Conservation (phyloP, 805 yeast genomes). For the Wilhelminamyces savonicus region DNA sequence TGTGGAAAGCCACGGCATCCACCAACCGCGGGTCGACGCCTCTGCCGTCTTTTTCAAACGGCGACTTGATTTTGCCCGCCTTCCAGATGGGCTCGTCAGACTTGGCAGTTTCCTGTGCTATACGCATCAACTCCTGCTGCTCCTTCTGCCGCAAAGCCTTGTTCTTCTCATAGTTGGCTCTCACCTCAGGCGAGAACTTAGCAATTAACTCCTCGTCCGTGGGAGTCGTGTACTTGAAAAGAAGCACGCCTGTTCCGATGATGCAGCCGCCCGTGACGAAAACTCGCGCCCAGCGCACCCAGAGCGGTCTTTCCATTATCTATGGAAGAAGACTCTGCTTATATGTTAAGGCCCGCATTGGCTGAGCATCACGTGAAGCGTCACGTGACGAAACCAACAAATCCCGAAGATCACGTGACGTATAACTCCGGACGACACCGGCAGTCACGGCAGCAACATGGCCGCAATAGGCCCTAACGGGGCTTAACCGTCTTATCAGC, state of each 20-base stretch:
- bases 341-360: background rate
- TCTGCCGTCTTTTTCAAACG: constrained; percentile 51
- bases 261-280: constrained; percentile 59
- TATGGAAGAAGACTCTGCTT: background rate
- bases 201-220: constrained; percentile 75
- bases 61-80: constrained; percentile 63
- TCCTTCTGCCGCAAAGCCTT: constrained; percentile 57
- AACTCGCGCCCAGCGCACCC: constrained; percentile 56
- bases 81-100: constrained; percentile 81
- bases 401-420: too few species aligned
- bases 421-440: too few species aligned
- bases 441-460: too few species aligned
- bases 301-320: constrained; percentile 32
- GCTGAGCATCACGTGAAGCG: too few species aligned
- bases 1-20: constrained; percentile 43
- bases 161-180: constrained; percentile 66
- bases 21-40: constrained; percentile 28
- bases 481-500: too few species aligned
- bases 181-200: constrained; percentile 73
- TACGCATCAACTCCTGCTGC: constrained; percentile 63
- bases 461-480: too few species aligned
- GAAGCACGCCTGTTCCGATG: constrained; percentile 64
- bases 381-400: too few species aligned
- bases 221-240: constrained; percentile 74
- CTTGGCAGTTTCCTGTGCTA: constrained; percentile 55